Percentiles rank a stretch among this genome's conserved stretches.
phyloP scores from a whole-genome alignment of 2,329 filamentous ascomycete genomes.

The Ascochyta clinopodiicola region DNA sequence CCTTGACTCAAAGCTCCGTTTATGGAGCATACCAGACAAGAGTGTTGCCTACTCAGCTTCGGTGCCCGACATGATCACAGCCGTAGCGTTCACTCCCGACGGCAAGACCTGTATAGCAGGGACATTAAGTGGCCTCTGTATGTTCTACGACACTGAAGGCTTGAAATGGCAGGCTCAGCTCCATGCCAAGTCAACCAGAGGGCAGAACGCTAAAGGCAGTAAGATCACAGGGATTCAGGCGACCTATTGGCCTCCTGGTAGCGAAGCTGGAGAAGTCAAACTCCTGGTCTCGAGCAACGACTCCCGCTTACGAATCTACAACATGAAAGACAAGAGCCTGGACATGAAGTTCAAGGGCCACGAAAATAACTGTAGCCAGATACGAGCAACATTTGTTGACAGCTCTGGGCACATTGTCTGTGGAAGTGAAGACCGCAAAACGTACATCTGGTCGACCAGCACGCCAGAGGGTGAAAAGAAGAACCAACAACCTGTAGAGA shows the following conservation, averaged over 20 bases:
- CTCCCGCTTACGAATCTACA: slow-evolving; percentile 88
- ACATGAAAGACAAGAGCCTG: slow-evolving; percentile 80
- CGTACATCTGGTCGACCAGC: slow-evolving; percentile 86
- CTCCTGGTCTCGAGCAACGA: slow-evolving; percentile 94
- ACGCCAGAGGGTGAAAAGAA: slow-evolving; percentile 68
- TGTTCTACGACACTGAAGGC: slow-evolving; percentile 92
- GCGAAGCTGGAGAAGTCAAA: slow-evolving; percentile 73
- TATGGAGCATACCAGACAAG: slow-evolving; percentile 98
- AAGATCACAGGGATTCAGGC: slow-evolving; percentile 96
- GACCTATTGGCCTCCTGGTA: slow-evolving; percentile 63
- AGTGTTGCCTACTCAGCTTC: slow-evolving; percentile 82
- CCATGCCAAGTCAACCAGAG: slow-evolving; percentile 89
- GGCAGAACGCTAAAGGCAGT: slow-evolving; percentile 93
- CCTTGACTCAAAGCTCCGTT: slow-evolving; percentile 81
- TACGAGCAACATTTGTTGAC: slow-evolving; percentile 86
- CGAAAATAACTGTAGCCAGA: slow-evolving; percentile 88
- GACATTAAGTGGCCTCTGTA: slow-evolving; percentile 81
- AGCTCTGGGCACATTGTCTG: slow-evolving; percentile 87
- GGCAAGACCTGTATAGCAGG: slow-evolving; percentile 90
- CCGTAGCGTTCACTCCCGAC: slow-evolving; percentile 91
- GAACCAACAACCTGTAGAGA: slow-evolving; percentile 83
- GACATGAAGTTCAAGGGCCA: slow-evolving; percentile 92
- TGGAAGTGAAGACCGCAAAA: slow-evolving; percentile 88
- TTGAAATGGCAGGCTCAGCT: slow-evolving; percentile 84
- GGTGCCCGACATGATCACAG: slow-evolving; percentile 86